A percentile compares a stretch with the other conserved stretches of the same genome.
phyloP scores from a whole-genome alignment of 169 alveolate species.

The Eimeria zaria region DNA sequence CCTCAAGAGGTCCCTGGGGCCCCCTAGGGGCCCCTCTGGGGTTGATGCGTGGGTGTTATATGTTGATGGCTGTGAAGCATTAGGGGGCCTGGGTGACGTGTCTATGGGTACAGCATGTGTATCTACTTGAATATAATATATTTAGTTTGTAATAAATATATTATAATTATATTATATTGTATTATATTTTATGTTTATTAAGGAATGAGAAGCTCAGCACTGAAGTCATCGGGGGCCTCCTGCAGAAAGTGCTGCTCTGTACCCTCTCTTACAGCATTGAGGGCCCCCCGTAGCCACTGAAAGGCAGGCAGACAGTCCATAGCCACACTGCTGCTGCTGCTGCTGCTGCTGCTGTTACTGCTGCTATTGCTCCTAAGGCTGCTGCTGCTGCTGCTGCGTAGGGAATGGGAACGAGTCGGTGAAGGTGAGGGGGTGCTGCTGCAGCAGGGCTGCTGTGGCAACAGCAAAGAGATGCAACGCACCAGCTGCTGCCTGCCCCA shows the following conservation, averaged over 20 bases:
- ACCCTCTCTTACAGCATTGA: slow-evolving; percentile 1
- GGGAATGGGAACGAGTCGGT: too few relatives aligned
- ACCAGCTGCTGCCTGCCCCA: slow-evolving; percentile 66
- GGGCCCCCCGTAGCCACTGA: slow-evolving; percentile 42
- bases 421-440: too few relatives aligned
- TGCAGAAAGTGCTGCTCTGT: slow-evolving; percentile 3
- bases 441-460: slow-evolving; percentile 6
- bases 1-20: neutral
- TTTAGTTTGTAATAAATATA: too few relatives aligned
- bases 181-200: neutral
- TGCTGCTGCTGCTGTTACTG: neutral
- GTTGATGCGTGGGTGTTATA: neutral
- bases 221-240: slow-evolving; percentile 11
- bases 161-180: neutral
- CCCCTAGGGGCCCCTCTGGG: neutral
- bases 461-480: slow-evolving; percentile 24
- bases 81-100: neutral
- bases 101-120: too few relatives aligned
- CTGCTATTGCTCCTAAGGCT: neutral
- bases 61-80: neutral
- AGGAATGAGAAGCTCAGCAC: slow-evolving; percentile 9
- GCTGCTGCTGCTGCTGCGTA: slow-evolving; percentile 51
- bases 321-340: slow-evolving; percentile 15
- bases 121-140: too few relatives aligned
- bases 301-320: slow-evolving; percentile 20